Evolutionary conservation across 2,329 filamentous ascomycete species (phyloP).

Genomic region (Blastomyces silverae): DNA sequence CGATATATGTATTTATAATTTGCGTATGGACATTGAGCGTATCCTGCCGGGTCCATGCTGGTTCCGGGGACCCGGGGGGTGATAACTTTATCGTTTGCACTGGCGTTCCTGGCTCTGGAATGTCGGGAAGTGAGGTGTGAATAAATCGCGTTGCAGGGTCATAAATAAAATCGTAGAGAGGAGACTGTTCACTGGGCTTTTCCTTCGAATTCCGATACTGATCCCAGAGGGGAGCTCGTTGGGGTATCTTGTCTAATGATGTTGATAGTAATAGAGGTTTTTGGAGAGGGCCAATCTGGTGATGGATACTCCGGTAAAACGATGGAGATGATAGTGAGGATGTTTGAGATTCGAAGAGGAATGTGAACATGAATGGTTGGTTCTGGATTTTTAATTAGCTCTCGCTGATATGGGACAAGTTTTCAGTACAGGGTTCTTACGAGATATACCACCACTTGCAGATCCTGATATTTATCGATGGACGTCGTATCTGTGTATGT

Average conservation of each 20-base stretch:
- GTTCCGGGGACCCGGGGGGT: conserved; percentile 16
- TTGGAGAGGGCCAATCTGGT: conserved; percentile 45
- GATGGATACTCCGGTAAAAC: conserved; percentile 45
- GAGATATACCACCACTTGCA: conserved; percentile 40
- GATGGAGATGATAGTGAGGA: conserved; percentile 37
- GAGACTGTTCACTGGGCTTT: conserved; percentile 32
- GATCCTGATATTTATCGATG: conserved; percentile 8
- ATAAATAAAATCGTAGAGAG: conserved; percentile 56
- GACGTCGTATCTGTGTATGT: not conserved
- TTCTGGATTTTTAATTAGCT: conserved; percentile 13
- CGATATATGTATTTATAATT: conserved; percentile 51
- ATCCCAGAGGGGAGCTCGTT: conserved; percentile 33
- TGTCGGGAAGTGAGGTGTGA: conserved; percentile 58
- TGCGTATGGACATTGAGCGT: conserved; percentile 57
- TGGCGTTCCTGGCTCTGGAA: conserved; percentile 48
- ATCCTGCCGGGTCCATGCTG: conserved; percentile 50
- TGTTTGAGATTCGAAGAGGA: conserved; percentile 43
- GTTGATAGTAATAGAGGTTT: conserved; percentile 43
- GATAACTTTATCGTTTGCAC: conserved; percentile 19
- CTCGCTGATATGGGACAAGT: not conserved
- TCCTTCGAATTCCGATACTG: conserved; percentile 31
- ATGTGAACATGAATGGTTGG: conserved; percentile 48
- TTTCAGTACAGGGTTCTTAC: conserved; percentile 26
- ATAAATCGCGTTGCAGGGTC: conserved; percentile 54
- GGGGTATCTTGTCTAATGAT: conserved; percentile 37